Evolutionary conservation across 108 stramenopile genomes (phyloP).

Genomic region (Pseudonitzschia pungens): DNA sequence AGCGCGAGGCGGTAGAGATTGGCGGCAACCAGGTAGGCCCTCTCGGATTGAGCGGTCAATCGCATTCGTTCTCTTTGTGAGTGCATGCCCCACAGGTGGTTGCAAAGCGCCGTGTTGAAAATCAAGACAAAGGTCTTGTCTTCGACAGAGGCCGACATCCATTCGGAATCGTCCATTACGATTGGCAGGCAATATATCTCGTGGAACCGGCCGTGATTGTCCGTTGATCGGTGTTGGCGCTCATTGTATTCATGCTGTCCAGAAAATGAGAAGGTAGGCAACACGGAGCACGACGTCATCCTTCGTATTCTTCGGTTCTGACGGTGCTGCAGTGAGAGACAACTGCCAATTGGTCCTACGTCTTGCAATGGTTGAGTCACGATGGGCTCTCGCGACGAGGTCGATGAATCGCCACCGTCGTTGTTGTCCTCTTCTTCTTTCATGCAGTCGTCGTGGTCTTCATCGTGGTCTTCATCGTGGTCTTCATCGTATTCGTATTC

Average conservation of each 20-base stretch:
- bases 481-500: not conserved
- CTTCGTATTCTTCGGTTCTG: slow-evolving; percentile 1
- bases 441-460: not conserved
- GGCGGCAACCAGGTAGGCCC: not conserved
- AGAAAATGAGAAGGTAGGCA: not conserved
- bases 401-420: too few species aligned
- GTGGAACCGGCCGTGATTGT: not conserved
- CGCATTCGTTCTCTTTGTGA: not conserved
- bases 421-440: not conserved
- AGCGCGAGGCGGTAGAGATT: slow-evolving; percentile 4
- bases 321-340: not conserved
- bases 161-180: slow-evolving; percentile 8
- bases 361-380: not conserved
- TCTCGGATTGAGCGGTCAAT: not conserved
- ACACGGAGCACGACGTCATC: not conserved
- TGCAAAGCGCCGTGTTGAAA: slow-evolving; percentile 3
- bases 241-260: not conserved
- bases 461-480: not conserved
- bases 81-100: slow-evolving; percentile 4
- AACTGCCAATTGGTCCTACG: not conserved
- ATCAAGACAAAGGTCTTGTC: slow-evolving; percentile 13
- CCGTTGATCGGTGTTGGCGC: not conserved
- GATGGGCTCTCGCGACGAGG: not conserved
- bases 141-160: not conserved
- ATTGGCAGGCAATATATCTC: slow-evolving; percentile 2